A percentile compares a stretch with the other conserved stretches of the same genome.
These are phyloP conservation scores for Aureobasidium mangrovei DNA, from an alignment of 2,329 filamentous ascomycete species.

Conservation along the genomic window DNA sequence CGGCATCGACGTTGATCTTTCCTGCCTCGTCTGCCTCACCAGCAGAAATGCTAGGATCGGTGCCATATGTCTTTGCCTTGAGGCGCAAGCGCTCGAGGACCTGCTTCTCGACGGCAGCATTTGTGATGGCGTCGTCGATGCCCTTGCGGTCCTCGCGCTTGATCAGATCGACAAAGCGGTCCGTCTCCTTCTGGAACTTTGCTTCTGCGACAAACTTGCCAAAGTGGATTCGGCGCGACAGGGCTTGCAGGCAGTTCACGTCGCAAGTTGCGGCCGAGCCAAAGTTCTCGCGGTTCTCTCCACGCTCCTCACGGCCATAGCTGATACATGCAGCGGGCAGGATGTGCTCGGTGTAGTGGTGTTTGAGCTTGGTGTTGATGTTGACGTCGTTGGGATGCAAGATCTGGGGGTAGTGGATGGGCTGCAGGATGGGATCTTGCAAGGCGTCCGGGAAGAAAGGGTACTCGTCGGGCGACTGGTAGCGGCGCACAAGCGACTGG, in stretches of 20 bases:
- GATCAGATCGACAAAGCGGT: slow-evolving; percentile 75
- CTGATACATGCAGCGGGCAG: slow-evolving; percentile 75
- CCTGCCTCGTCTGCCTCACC: slow-evolving; percentile 43
- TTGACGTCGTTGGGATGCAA: slow-evolving; percentile 84
- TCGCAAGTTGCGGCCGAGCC: slow-evolving; percentile 86
- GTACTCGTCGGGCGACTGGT: slow-evolving; percentile 93
- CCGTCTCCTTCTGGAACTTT: slow-evolving; percentile 79
- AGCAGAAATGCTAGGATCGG: slow-evolving; percentile 59
- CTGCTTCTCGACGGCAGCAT: slow-evolving; percentile 79
- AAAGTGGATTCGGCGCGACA: slow-evolving; percentile 89
- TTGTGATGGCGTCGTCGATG: slow-evolving; percentile 85
- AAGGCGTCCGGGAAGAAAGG: slow-evolving; percentile 86
- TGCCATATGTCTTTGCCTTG: slow-evolving; percentile 91
- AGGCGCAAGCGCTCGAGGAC: slow-evolving; percentile 77
- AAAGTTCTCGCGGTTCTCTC: slow-evolving; percentile 88
- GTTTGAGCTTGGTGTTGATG: slow-evolving; percentile 79
- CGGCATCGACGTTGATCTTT: slow-evolving; percentile 89
- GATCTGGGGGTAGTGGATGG: slow-evolving; percentile 79
- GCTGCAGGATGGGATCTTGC: slow-evolving; percentile 72
- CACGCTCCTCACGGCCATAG: slow-evolving; percentile 67
- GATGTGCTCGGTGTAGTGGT: slow-evolving; percentile 73
- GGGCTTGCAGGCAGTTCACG: slow-evolving; percentile 78
- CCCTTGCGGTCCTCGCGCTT: slow-evolving; percentile 67
- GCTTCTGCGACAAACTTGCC: slow-evolving; percentile 97
- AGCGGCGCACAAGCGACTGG: slow-evolving; percentile 88